Base-by-base conservation (phyloP, 1,284 basidiomycete genomes). In the Kwoniella shivajii region DNA sequence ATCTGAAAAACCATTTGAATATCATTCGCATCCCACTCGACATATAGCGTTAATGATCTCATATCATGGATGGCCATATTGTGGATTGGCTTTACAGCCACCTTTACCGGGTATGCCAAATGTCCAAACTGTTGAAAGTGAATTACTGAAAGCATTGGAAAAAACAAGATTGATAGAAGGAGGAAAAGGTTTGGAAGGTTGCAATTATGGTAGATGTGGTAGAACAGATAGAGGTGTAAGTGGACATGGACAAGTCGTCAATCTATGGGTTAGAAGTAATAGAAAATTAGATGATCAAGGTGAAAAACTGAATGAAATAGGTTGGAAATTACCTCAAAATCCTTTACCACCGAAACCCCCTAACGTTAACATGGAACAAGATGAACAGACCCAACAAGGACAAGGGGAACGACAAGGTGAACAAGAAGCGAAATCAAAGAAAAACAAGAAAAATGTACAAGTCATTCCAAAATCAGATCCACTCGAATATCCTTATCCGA, bases 191-290 rank as follows among this genome's bases (percentile, higher is more conserved):
- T 82, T 90, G 59, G 90, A 93, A 16, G 90, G 87, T 0, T 93
- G 92, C 69, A 90, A 85, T 24, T 99, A 92, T 85, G 87, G 89
- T 68, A 82, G 87, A 57, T 98, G 95, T 77, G 95, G 95, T 11
- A 79, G 96, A 65, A 99, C 95, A 24, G 95, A 99, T 80, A 83
- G 88, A 34, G 95, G 96, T 0, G 95, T 99, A 47, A 94, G 90
- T 71, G 92, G 90, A 38, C 90, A 90, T 6, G 93, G 92, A 1
- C 95, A 99, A 75, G 94, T 99, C 33, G 83, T 98, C 38, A 91
- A 90, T 50, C 81, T 99, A 1, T 95, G 90, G 89, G 84, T 95
- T 16, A 80, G 91, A 61, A 91, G 88, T 73, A 71, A 60, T 56
- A 54, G 74, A 43, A 47, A 50, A 43, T 47, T 38, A 6, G 65